Evolutionary conservation across 2,329 filamentous ascomycete genomes (phyloP).

Genomic region (Fusarium sp.): DNA sequence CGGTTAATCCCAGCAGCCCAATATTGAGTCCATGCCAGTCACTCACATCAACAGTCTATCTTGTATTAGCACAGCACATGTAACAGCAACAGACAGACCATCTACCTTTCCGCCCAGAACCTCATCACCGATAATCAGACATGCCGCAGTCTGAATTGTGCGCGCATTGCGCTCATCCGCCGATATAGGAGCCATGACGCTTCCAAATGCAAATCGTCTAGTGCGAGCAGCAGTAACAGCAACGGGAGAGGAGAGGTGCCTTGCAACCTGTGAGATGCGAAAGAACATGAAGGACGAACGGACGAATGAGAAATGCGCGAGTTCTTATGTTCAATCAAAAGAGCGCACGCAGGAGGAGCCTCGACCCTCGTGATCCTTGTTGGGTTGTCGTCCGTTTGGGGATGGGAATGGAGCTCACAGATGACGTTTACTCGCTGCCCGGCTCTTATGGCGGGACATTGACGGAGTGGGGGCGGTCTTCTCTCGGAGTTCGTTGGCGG

Average conservation of each 20-base stretch:
- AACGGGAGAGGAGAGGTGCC: slow-evolving; percentile 68
- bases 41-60: slow-evolving; percentile 57
- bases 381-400: slow-evolving; percentile 19
- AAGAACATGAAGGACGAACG: slow-evolving; percentile 72
- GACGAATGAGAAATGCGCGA: slow-evolving; percentile 4
- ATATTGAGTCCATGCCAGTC: not conserved
- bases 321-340: slow-evolving; percentile 7
- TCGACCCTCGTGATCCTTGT: slow-evolving; percentile 18
- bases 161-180: slow-evolving; percentile 68
- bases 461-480: slow-evolving; percentile 18
- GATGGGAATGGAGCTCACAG: slow-evolving; percentile 17
- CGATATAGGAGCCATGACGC: slow-evolving; percentile 57
- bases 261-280: slow-evolving; percentile 78
- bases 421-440: slow-evolving; percentile 33
- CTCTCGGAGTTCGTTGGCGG: slow-evolving; percentile 24
- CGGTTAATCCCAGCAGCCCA: not conserved
- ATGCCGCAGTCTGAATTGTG: slow-evolving; percentile 89
- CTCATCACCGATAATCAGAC: slow-evolving; percentile 96
- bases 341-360: slow-evolving; percentile 2
- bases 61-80: slow-evolving; percentile 6
- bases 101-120: slow-evolving; percentile 91
- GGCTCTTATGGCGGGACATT: slow-evolving; percentile 23
- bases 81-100: not conserved
- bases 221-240: slow-evolving; percentile 50
- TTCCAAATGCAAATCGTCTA: slow-evolving; percentile 42